A percentile compares a stretch with the other conserved stretches of the same genome.
Conservation (phyloP, 345 rosid genomes). For the Angophora floribunda region DNA sequence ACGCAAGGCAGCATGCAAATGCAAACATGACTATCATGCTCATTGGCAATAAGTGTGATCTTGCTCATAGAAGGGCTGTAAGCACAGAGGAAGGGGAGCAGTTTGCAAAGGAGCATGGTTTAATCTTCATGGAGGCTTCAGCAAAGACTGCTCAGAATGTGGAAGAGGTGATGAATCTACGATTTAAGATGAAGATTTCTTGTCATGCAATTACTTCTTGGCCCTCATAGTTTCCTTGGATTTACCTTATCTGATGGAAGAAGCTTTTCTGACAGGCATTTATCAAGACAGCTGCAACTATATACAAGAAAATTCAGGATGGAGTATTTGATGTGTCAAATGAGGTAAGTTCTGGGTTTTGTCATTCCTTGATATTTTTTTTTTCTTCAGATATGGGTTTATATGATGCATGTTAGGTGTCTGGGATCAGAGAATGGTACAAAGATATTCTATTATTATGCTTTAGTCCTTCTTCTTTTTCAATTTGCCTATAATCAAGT, state of each 20-base stretch:
- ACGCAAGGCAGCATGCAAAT: conserved; percentile 95
- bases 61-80: conserved; percentile 92
- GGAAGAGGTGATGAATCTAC: conserved; percentile 51
- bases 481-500: not conserved
- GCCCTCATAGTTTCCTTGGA: not conserved
- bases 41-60: conserved; percentile 90
- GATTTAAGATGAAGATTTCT: not conserved
- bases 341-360: conserved; percentile 39
- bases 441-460: not conserved
- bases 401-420: not conserved
- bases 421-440: not conserved
- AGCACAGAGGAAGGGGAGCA: conserved; percentile 93
- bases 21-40: conserved; percentile 98
- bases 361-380: not conserved
- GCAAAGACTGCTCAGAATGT: conserved; percentile 98
- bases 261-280: conserved; percentile 48
- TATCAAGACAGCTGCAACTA: conserved; percentile 87
- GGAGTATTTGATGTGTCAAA: conserved; percentile 97
- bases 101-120: conserved; percentile 91
- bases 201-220: not conserved
- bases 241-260: not conserved
- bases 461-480: not conserved
- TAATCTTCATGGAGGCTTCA: conserved; percentile 98
- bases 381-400: not conserved
- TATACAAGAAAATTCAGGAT: conserved; percentile 95